Evolutionary conservation across 176 grass and related monocot species (phyloP).

Genomic region (Aegilops bicornis): DNA sequence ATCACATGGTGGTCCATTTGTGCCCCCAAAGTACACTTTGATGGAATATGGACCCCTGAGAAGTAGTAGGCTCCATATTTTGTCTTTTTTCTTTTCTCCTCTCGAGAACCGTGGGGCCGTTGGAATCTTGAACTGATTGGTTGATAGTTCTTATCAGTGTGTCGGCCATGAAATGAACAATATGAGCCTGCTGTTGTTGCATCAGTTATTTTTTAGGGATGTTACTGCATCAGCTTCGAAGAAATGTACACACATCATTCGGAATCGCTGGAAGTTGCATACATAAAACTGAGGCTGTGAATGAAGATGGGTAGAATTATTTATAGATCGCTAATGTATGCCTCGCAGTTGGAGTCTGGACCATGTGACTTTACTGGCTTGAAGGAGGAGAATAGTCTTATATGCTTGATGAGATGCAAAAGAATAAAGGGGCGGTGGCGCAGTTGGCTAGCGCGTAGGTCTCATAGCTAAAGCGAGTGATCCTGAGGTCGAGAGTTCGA

Average conservation of each 20-base stretch:
- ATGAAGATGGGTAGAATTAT: too few relatives aligned
- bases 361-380: too few relatives aligned
- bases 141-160: not conserved
- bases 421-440: constrained; percentile 34
- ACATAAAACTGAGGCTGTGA: not conserved
- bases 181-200: too few relatives aligned
- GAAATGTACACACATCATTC: not conserved
- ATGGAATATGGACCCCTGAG: not conserved
- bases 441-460: constrained; percentile 89
- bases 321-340: too few relatives aligned
- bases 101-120: too few relatives aligned
- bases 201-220: too few relatives aligned
- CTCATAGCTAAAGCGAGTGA: constrained; percentile 66
- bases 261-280: not conserved
- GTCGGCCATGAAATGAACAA: not conserved
- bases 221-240: not conserved
- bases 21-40: not conserved
- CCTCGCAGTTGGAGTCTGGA: too few relatives aligned
- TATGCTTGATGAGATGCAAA: accelerated
- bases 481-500: constrained; percentile 99
- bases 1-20: not conserved
- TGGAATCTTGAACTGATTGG: not conserved
- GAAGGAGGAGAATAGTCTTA: too few relatives aligned
- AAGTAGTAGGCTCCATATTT: not conserved
- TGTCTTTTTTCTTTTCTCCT: too few relatives aligned